Base-by-base conservation (phyloP, 257 asterid species). In the Craterostigma plantagineum region DNA sequence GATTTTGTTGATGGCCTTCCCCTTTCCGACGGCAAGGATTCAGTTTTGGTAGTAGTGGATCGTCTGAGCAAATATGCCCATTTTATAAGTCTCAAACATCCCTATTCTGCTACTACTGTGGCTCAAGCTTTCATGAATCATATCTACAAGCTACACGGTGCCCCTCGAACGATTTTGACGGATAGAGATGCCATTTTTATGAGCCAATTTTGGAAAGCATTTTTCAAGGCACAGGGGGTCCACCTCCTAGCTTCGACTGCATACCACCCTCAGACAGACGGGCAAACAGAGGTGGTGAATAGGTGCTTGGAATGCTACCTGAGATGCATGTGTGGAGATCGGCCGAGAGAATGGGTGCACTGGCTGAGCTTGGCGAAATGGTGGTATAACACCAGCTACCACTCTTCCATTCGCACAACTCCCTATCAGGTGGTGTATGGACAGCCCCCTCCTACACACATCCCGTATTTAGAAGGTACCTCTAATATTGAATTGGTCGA, bases 151-250 rank as follows among this genome's bases (percentile, higher is more conserved):
- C 18, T 45, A 6, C 50, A 33, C 12, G 38, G 38, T 0, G 4
- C 34, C 3, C 50, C 23, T 0, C 4, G 1, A 3, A 33, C 38
- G 1, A 43, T 42, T 10, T 17, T 52, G 4, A 42, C 18, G 9
- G 18, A 52, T 11, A 9, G 49, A 10, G 49, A 43, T 15, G n/a
- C 49, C 0, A 52, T 52, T 2, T 52, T 42, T 17, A 16, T 27
- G 8, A 45, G 50, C 14, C 5, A 12, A 8, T 30, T 45, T 8
- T 45, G 38, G 51, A 4, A 27, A 6, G 33, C 11, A 15, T 13
- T 35, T 9, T 35, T 35, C 40, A 9, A 35, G 13, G 40, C 40
- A 9, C 11, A 9, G 3, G 40, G 13, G 40, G 40, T 35, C 11
- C 40, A n/a, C 3, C 13, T 35, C 11, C 11, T 9, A 9, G 13